Base-by-base conservation (phyloP, 768 basidiomycete genomes). In the Hortiboletus campestris region DNA sequence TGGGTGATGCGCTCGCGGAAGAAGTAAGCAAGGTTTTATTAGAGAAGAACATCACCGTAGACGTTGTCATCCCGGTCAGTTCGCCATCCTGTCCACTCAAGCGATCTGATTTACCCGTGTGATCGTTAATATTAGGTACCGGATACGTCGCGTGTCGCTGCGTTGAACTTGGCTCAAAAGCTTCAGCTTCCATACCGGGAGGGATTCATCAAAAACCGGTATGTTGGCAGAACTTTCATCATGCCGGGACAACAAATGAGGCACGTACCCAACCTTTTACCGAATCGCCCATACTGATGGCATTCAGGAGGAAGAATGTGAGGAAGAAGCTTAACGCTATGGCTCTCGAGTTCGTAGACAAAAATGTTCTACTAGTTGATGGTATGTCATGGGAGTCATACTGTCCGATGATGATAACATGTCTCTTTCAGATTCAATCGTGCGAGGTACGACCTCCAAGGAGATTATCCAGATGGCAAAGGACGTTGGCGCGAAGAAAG, bases 391-490 rank as follows among this genome's bases (percentile, higher is more conserved):
- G 16, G 16, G 13, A 16, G 11, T 7, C 20, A 8, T 49, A 1
- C 34, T n/a, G 14, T 32, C 25, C 4, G 25, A 19, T 28, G 2
- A 40, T 32, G 19, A 41, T 36, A 48, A 17, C 22, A 19, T 35
- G 12, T 16, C 57, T 38, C 22, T 49, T 40, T 43, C 56, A 97
- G 96, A 99, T 73, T 98, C 97, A 0, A 99, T 99, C 62, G 97
- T 99, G 20, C 87, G 97, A 25, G 97, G 97, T 6, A 99, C 97
- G 1, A 99, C 97, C 0, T 98, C 96, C 14, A 96, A 92, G 68
- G 97, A 99, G 71, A 99, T 99, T 59, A 83, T 99, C 25, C 95
- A 98, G 70, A 98, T 99, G 95, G 97, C 96, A 19, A 95, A 95
- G 68, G 97, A 99, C 66, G 97, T 97, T 16, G 97, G 97, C 16